Evolutionary conservation across 306 rosid species (phyloP), one percentile per base, ranked within the genome.

Genomic region (Canavalia gladiata): DNA sequence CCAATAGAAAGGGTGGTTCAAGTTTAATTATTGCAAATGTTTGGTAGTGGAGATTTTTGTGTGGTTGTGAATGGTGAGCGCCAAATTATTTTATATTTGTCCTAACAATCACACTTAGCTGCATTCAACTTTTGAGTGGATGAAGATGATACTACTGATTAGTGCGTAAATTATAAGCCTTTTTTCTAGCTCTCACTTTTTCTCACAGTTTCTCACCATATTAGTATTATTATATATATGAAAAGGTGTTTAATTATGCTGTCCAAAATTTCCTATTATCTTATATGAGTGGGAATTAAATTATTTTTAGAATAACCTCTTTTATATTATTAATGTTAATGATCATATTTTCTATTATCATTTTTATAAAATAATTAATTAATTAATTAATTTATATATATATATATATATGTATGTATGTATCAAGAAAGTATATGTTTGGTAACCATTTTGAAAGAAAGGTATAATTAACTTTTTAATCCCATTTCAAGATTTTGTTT

Each of bases 11-110:
- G 28, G 46, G 56, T 43, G 5, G 37, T 30, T 13, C 52, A 25
- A 70, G 29, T 49, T 71, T 51, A 18, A 71, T 71, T 11, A 71
- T 51, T 71, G 41, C 45, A 34, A 50, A 33, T 69, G 75, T 70
- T 70, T 50, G 11, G 1, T n/a, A 6, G 45, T 7, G 41, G 60
- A 0, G 13, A 13, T 68, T 68, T 43, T 45, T 49, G 37, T 13
- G 76, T 51, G 76, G 76, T n/a, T 51, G 47, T 50, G 33, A 51
- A 51, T 47, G 49, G 60, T 7, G 41, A 68, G 8, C 50, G 59
- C 13, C 9, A 46, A 45, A 68, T 29, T 45, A 68, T 71, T 71
- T 71, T 60, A 6, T 69, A 50, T 49, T 50, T 50, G 30, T 50
- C 75, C 33, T 30, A 68, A 29, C 73, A 9, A 3, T 12, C 47